These are phyloP conservation scores for Bryum argenteum DNA, from an alignment of 225 moss, liverwort and hornwort species.

Conservation along the genomic window DNA sequence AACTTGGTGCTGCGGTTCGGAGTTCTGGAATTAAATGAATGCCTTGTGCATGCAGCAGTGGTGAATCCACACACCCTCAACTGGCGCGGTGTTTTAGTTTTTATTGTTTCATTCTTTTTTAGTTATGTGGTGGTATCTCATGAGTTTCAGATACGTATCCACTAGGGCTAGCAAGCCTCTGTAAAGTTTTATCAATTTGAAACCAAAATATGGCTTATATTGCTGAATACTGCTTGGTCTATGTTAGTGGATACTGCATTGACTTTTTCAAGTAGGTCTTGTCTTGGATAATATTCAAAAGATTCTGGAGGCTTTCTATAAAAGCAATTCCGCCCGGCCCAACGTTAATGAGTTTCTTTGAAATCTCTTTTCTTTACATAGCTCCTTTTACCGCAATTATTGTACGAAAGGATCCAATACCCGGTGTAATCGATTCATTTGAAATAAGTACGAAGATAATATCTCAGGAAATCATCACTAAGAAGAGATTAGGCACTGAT, in stretches of 20 bases:
- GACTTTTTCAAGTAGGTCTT: too few relatives aligned
- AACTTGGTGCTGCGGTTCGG: constrained; percentile 14
- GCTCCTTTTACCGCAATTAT: too few relatives aligned
- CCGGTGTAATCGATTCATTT: too few relatives aligned
- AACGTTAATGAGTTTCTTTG: too few relatives aligned
- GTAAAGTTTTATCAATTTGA: constrained; percentile 10
- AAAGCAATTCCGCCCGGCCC: too few relatives aligned
- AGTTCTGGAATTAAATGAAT: constrained; percentile 11
- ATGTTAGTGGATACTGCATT: not conserved
- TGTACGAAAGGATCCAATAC: too few relatives aligned
- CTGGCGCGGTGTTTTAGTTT: constrained; percentile 14
- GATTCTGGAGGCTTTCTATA: too few relatives aligned
- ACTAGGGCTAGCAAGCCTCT: constrained; percentile 11
- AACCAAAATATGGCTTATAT: not conserved
- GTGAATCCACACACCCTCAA: constrained; percentile 7
- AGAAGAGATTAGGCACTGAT: too few relatives aligned
- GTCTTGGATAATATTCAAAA: too few relatives aligned
- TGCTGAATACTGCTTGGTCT: constrained; percentile 11
- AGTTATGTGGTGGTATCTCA: not conserved
- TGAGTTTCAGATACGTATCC: constrained; percentile 17
- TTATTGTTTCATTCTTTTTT: constrained; percentile 22
- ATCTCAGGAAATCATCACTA: too few relatives aligned
- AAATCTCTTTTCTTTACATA: too few relatives aligned
- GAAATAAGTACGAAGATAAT: too few relatives aligned
- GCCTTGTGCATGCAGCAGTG: constrained; percentile 20